Evolutionary conservation across 139 green algal genomes (phyloP), one percentile per base, ranked within the genome.

Genomic region (Closterium sp.): DNA sequence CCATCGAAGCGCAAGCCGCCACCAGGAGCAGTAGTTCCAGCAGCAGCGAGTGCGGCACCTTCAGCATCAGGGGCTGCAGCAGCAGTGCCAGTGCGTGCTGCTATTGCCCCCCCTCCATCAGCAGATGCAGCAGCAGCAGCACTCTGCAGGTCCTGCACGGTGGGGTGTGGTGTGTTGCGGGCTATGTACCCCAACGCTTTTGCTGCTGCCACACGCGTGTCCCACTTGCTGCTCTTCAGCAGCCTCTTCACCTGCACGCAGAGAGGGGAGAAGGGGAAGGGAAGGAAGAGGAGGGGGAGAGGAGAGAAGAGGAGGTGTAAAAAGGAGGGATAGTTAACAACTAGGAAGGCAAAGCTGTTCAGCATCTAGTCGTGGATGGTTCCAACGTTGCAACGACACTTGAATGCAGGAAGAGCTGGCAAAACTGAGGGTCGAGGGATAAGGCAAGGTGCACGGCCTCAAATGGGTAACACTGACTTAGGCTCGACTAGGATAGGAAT

Each of bases 151-250:
- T 97, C 94, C 3, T 90, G 87, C 1, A 95, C 88, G 0, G 89
- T 96, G 85, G 95, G 88, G 66, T 98, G 97, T 3, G 86, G 36
- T 85, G 97, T 97, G 69, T 96, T 95, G 35, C 97, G 91, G 2
- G 97, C 97, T 23, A 98, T 94, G 2, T 92, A 87, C 30, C 96
- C 97, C 1, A 99, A 33, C 32, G 97, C 97, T 12, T 97, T 93
- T 4, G 94, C 96, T 7, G 97, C 97, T 32, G 96, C 96, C 0
- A 96, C 89, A 2, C 97, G 94, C 0, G 96, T 96, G 4, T 99
- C 97, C 97, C 97, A 99, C 32, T 92, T 94, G 5, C 95, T 96
- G 90, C 94, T 91, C 33, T 95, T 95, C 25, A 99, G 90, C 85
- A 95, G 95, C 6, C 88, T 84, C 8, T 95, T 92, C 6, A 98